Percentiles rank a stretch among this genome's conserved stretches.
Conservation (phyloP, 495 filamentous ascomycete genomes). For the Trichoderma parareesei region DNA sequence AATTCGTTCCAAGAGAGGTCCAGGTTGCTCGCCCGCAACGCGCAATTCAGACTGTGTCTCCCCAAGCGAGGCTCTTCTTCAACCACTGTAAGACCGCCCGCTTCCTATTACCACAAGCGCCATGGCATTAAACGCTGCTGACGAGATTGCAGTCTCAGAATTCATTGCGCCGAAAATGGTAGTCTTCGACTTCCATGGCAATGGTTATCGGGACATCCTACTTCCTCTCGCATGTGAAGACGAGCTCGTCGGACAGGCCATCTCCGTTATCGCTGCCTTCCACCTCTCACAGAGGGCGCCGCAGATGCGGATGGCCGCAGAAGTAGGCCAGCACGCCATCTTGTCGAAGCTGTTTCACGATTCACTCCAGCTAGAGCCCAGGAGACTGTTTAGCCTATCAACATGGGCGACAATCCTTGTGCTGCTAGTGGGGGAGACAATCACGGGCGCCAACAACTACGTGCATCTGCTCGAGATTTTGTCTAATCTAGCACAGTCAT, state of each 20-base stretch:
- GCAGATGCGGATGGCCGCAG: constrained; percentile 4
- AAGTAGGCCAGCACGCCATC: background rate
- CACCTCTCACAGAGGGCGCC: background rate
- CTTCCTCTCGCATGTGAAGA: constrained; percentile 3
- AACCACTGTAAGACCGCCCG: background rate
- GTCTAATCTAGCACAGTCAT: background rate
- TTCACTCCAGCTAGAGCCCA: constrained; percentile 1
- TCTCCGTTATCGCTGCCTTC: background rate
- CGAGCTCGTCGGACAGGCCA: background rate
- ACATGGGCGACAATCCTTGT: background rate
- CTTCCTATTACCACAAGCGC: background rate
- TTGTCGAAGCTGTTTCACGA: constrained; percentile 1
- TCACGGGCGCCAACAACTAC: background rate
- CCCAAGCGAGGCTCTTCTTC: background rate
- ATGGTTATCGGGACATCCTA: constrained; percentile 1
- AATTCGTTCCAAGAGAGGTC: background rate
- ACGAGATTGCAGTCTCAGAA: background rate
- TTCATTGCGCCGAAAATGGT: constrained; percentile 6
- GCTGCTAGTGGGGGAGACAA: background rate
- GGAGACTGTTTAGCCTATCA: background rate
- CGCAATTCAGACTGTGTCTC: background rate
- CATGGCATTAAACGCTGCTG: background rate
- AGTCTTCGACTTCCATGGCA: background rate
- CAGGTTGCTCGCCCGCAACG: background rate
- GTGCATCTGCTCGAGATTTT: background rate